Evolutionary conservation across 140 eudicot genomes (phyloP).

Genomic region (Stevia rebaudiana): DNA sequence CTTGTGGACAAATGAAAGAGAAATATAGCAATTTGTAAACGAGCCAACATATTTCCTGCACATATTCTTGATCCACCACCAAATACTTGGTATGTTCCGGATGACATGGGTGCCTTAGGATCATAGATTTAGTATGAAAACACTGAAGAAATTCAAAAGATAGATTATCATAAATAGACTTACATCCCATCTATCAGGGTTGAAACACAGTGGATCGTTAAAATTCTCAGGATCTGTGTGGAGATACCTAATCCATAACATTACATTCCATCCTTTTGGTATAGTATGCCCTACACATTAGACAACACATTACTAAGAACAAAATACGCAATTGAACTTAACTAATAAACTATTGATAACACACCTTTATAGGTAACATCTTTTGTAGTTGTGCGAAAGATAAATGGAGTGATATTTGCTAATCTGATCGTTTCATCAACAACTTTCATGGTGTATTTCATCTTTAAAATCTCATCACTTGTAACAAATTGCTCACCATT

Average conservation of each 20-base stretch:
- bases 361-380: constrained; percentile 43
- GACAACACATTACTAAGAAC: background rate
- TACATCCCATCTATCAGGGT: constrained; percentile 61
- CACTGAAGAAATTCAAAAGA: background rate
- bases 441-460: constrained; percentile 48
- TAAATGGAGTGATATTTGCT: constrained; percentile 37
- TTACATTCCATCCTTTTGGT: constrained; percentile 51
- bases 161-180: constrained; percentile 13
- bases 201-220: constrained; percentile 39
- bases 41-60: constrained; percentile 50
- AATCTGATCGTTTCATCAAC: constrained; percentile 50
- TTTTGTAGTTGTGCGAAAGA: constrained; percentile 30
- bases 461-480: constrained; percentile 37
- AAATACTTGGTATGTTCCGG: constrained; percentile 36
- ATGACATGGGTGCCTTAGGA: constrained; percentile 21
- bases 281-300: constrained; percentile 34
- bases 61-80: constrained; percentile 46
- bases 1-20: constrained; percentile 35
- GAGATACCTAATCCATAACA: constrained; percentile 39
- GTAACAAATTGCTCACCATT: constrained; percentile 32
- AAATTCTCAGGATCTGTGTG: constrained; percentile 46
- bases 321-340: background rate
- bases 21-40: constrained; percentile 38
- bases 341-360: background rate
- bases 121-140: background rate